Percentiles rank a stretch among this genome's conserved stretches.
These are phyloP conservation scores for Gnaphalium uliginosum DNA, from an alignment of 129 eudicot genomes.

Conservation along the genomic window DNA sequence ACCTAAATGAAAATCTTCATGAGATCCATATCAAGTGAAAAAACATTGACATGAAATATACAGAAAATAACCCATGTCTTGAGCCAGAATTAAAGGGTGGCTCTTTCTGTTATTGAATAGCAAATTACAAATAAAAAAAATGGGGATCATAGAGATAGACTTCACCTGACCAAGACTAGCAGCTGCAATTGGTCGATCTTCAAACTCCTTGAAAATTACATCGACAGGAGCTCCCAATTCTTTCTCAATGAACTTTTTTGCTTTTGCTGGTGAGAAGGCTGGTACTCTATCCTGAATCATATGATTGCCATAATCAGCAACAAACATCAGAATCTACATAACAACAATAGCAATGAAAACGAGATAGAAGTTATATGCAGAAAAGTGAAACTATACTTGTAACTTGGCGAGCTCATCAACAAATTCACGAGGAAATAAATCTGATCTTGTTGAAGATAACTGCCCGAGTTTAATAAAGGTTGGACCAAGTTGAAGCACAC, in stretches of 20 bases:
- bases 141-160: background rate
- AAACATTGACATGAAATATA: background rate
- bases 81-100: background rate
- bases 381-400: slow-evolving; percentile 58
- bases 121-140: background rate
- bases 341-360: background rate
- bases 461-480: slow-evolving; percentile 94
- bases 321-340: slow-evolving; percentile 10
- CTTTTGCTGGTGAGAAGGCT: slow-evolving; percentile 81
- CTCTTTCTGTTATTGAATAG: background rate
- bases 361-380: background rate
- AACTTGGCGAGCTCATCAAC: slow-evolving; percentile 95
- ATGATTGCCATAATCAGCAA: slow-evolving; percentile 23
- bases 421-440: slow-evolving; percentile 90
- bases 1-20: slow-evolving; percentile 53
- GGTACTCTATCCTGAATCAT: slow-evolving; percentile 89
- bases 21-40: slow-evolving; percentile 19
- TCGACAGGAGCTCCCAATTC: slow-evolving; percentile 91
- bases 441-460: slow-evolving; percentile 88
- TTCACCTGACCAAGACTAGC: slow-evolving; percentile 99
- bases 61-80: background rate
- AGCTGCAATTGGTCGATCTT: slow-evolving; percentile 92
- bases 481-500: slow-evolving; percentile 91
- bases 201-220: slow-evolving; percentile 75
- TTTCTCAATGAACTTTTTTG: slow-evolving; percentile 61